Base-by-base conservation (phyloP, 2,329 filamentous ascomycete species). In the Didymella sp. region DNA sequence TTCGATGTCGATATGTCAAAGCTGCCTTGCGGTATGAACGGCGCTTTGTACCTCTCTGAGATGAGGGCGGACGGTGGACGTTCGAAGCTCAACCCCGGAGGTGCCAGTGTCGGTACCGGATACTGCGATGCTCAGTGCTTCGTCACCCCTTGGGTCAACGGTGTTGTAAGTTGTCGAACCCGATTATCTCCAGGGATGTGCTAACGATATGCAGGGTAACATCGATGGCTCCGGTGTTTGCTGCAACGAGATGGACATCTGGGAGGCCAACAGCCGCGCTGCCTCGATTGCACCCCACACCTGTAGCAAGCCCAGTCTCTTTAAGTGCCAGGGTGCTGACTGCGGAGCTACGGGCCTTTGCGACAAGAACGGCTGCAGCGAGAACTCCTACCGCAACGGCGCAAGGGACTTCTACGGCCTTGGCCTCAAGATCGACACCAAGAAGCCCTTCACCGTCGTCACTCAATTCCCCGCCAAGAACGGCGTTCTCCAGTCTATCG, bases 1-100 rank as follows among this genome's bases (percentile, higher is more conserved):
- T 89, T 91, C 60, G 87, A 90, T 52, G 87, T 90, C 24, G 88
- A 91, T 71, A 84, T 73, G 2, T 77, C 75, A 4, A 76, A 74
- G 61, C 64, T 77, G n/a, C 75, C 75, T 5, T 77, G 76, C 60
- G 76, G 76, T 25, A 77, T 77, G 73, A 78, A 78, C 49, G 74
- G 76, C 37, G 76, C 76, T 46, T 52, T 78, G 6, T 78, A 78
- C 47, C 65, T 77, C 8, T 73, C 70, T 15, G 75, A 77, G 62
- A 78, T 78, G 76, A 63, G 73, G 49, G 72, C 65, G 9, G 60
- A 69, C 37, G 75, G 75, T 44, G 75, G 75, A 6, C 69, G 71
- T n/a, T 74, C 70, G 17, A 54, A 51, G 4, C 55, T 75, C 33
- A 76, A 76, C 50, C 68, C 69, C 51, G 85, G 81, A 24, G 86